Base-by-base conservation (phyloP, 2,329 filamentous ascomycete genomes). In the Lachnellula arida region DNA sequence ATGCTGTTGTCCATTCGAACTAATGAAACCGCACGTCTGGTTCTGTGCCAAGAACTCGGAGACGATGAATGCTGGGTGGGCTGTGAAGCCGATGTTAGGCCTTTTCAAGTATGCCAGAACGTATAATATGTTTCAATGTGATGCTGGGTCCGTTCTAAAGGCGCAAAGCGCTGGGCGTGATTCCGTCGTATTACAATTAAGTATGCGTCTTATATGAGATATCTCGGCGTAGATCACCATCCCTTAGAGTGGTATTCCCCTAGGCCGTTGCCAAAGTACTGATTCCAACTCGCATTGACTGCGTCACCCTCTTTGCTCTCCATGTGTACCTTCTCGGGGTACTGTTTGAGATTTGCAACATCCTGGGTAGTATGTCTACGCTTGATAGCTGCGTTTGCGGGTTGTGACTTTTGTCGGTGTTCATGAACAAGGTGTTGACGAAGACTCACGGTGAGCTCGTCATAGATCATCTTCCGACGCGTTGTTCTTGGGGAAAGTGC, bases 401-500 rank as follows among this genome's bases (percentile, higher is more conserved):
- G 93, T 35, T 89, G 88, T 57, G 90, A 91, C 80, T 94, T 96
- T 70, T 97, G 93, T 69, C 96, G 91, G 51, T 94, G 87, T 72
- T 99, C 94, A 89, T 91, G 96, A 15, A 97, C 81, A 15, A 99
- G 85, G 66, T 97, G 89, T 65, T 91, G 89, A 22, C 94, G 85
- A 3, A 99, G 84, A 22, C 91, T 96, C 71, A 96, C 91, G 2
- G 93, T 97, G 53, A 99, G 78, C 75, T 99, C 94, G 0, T 90
- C 95, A 8, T 90, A 88, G 55, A 99, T 81, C 94, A 99, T 99
- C 73, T 97, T 95, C 58, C 92, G 84, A 51, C 94, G 84, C 0
- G 92, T 97, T 0, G 93, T 97, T 56, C 91, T 85, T 4, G 94
- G 94, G 5, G 94, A 97, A 62, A 96, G 81, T 1, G 91, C 89